Evolutionary conservation across 306 rosid genomes (phyloP), one percentile per base, ranked within the genome.

Genomic region (Crotalaria pallida): DNA sequence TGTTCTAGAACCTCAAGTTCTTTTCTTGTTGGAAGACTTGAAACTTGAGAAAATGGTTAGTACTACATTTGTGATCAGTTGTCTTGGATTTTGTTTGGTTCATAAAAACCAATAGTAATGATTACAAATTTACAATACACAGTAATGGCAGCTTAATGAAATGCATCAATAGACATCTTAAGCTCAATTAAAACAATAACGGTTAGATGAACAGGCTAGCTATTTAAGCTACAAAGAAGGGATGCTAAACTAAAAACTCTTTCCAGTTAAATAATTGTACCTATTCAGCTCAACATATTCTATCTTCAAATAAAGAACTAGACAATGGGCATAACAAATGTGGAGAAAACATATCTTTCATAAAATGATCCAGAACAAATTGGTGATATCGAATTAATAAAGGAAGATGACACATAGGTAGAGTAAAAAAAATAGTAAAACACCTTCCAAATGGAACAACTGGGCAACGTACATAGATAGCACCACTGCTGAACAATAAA

Each of bases 401-500:
- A 56, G 40, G n/a, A 51, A 34, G 63, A 65, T 59, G 51, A 57
- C 5, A 13, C 16, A 76, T 45, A 51, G 16, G 9, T 17, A 26
- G 36, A 51, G 18, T 43, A 52, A n/a, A n/a, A n/a, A 22, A 59
- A 81, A 55, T 43, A 31, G 44, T 47, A 43, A 58, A 73, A 76
- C 87, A 94, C 99, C 99, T 89, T 84, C 92, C 97, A 85, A 94
- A 94, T 70, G 96, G 96, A 84, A 87, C 90, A 72, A 94, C 63
- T 1, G 97, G 97, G 81, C 99, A 94, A 62, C 89, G 89, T 76
- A 89, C 82, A 76, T 83, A 94, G 71, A 84, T 66, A 70, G 96
- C 80, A 78, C 99, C 97, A 79, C 91, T 88, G 16, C 82, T 81
- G 81, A 86, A 94, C 82, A 84, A 81, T 81, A 91, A 44, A 79